Percentiles rank a stretch among this genome's conserved stretches.
Evolutionary conservation across 768 basidiomycete species (phyloP).

Genomic region (Sistotremastrum suecicum): DNA sequence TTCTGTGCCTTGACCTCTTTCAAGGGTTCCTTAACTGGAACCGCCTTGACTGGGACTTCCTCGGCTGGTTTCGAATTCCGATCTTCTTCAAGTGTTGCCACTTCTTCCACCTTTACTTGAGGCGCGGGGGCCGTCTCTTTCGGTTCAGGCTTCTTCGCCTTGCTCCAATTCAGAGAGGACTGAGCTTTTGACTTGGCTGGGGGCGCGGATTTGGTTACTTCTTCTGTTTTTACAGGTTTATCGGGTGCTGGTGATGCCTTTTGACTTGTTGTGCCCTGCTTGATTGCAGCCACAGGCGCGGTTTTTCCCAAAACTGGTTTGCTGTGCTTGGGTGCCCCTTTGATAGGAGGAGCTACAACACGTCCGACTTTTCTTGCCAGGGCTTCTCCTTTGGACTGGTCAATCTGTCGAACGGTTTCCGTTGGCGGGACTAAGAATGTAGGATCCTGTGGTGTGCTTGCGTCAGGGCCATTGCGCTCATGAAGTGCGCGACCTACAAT

Average conservation of each 20-base stretch:
- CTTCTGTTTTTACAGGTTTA: too few species aligned
- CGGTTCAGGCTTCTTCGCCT: constrained; percentile 23
- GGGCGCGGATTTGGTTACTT: too few species aligned
- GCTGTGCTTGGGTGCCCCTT: constrained; percentile 20
- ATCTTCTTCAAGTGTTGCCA: constrained; percentile 3
- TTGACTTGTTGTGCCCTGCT: too few species aligned
- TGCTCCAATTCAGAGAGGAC: constrained; percentile 52
- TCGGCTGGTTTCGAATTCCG: constrained; percentile 8
- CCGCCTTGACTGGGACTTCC: constrained; percentile 6
- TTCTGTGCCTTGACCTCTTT: constrained; percentile 2
- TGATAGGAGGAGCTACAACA: constrained; percentile 29
- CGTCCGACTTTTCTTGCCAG: constrained; percentile 32
- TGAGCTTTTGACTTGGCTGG: constrained; percentile 7
- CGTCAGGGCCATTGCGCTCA: constrained; percentile 1
- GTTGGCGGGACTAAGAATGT: constrained; percentile 25
- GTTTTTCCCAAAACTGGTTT: constrained; percentile 1
- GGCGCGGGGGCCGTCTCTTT: constrained; percentile 16
- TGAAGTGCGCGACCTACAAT: constrained; percentile 27
- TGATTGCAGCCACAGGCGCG: too few species aligned
- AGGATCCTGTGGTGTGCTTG: constrained; percentile 25
- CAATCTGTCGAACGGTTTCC: constrained; percentile 22
- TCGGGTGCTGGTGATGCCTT: too few species aligned
- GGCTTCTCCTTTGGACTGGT: constrained; percentile 27
- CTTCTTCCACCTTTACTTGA: constrained; percentile 7
- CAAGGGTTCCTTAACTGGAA: not conserved